These are phyloP conservation scores for Pythium insidiosum DNA, from an alignment of 352 stramenopile species.

Conservation along the genomic window DNA sequence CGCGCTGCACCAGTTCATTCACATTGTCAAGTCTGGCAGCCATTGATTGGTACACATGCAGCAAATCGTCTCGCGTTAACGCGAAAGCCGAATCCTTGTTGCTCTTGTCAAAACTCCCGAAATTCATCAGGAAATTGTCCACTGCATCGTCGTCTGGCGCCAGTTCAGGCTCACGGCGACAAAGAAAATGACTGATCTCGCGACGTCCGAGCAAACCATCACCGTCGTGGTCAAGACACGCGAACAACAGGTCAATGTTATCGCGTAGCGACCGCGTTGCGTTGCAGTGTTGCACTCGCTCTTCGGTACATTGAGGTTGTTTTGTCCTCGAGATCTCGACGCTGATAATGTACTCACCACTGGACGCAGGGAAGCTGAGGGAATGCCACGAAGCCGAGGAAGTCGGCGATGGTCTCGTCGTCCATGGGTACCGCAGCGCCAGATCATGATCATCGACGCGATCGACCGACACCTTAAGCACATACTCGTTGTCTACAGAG, in stretches of 20 bases:
- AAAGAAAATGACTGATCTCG: constrained; percentile 23
- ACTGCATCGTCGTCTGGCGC: background rate
- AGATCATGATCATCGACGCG: constrained; percentile 3
- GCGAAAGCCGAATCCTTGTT: no score
- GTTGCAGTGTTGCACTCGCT: background rate
- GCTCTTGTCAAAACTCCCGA: no score
- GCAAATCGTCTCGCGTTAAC: constrained; percentile 28
- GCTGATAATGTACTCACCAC: constrained; percentile 8
- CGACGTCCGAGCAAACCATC: constrained; percentile 16
- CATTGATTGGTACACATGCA: constrained; percentile 25
- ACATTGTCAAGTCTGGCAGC: no score
- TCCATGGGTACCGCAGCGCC: no score
- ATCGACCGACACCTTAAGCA: background rate
- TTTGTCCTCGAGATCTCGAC: background rate
- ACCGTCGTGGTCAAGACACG: constrained; percentile 36
- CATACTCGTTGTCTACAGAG: no score
- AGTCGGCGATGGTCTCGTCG: no score
- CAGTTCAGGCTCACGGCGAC: constrained; percentile 11
- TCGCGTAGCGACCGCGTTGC: constrained; percentile 2
- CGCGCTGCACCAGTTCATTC: background rate
- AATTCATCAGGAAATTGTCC: no score
- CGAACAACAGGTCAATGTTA: constrained; percentile 35
- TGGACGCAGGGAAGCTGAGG: background rate
- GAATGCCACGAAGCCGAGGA: no score
- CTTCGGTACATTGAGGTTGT: background rate